Conservation (phyloP, 805 yeast genomes). For the Metschnikowia lachancei region DNA sequence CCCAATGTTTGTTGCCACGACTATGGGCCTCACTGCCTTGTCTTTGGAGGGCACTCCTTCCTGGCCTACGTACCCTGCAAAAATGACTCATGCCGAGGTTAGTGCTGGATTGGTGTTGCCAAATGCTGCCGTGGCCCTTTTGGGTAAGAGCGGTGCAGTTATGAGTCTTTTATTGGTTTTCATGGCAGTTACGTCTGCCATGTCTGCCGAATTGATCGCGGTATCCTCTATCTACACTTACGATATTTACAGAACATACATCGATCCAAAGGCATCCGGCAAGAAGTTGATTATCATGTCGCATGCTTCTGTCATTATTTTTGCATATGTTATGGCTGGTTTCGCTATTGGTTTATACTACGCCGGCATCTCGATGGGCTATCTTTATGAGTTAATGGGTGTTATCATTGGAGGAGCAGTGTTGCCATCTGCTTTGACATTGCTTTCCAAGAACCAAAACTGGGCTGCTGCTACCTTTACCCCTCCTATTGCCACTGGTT, state of each 20-base stretch:
- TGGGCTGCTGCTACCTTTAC: conserved; percentile 65
- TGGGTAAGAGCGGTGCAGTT: conserved; percentile 88
- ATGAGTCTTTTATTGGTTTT: conserved; percentile 76
- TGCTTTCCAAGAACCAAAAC: conserved; percentile 65
- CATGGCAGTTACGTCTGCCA: conserved; percentile 91
- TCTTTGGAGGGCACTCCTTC: conserved; percentile 65
- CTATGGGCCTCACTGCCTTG: conserved; percentile 82
- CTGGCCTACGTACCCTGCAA: conserved; percentile 78
- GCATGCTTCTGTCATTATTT: conserved; percentile 59
- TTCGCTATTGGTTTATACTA: conserved; percentile 80
- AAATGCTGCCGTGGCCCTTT: conserved; percentile 74
- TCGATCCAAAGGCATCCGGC: conserved; percentile 77
- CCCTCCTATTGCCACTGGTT: conserved; percentile 73
- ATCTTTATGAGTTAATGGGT: conserved; percentile 85
- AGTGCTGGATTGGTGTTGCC: conserved; percentile 79
- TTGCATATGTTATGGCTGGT: conserved; percentile 68
- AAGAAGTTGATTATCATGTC: conserved; percentile 66
- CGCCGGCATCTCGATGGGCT: conserved; percentile 84
- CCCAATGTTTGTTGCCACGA: conserved; percentile 78
- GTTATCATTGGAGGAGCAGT: conserved; percentile 86
- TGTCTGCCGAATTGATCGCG: conserved; percentile 87
- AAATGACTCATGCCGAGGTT: conserved; percentile 65
- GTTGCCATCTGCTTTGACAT: conserved; percentile 66
- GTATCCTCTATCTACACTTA: conserved; percentile 83
- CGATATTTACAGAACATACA: conserved; percentile 77